Conservation (phyloP, 495 filamentous ascomycete species). For the Penicillium goetzii region DNA sequence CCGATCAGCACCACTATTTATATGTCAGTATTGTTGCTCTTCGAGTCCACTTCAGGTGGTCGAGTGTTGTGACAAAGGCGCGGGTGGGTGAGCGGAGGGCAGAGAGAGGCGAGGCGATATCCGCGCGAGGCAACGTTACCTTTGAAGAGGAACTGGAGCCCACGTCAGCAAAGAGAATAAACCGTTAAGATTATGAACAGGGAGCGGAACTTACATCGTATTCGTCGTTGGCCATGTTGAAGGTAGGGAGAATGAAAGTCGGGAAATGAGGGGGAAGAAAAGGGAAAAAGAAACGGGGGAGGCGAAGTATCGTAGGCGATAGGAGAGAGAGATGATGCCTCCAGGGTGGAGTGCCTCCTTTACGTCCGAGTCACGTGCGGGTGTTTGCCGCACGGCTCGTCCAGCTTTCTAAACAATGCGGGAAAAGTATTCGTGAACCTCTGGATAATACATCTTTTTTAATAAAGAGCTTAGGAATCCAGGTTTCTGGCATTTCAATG, state of each 20-base stretch:
- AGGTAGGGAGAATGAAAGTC: constrained; percentile 29
- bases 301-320: constrained; percentile 23
- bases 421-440: background rate
- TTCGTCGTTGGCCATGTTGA: constrained; percentile 97
- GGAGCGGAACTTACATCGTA: constrained; percentile 81
- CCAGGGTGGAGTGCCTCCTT: constrained; percentile 34
- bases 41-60: background rate
- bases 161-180: constrained; percentile 22
- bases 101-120: constrained; percentile 18
- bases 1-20: constrained; percentile 92
- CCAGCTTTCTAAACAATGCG: constrained; percentile 1
- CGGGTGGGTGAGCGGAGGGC: constrained; percentile 10
- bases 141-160: constrained; percentile 95
- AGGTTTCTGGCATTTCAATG: background rate
- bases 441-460: background rate
- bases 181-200: background rate
- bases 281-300: constrained; percentile 23
- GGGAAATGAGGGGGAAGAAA: constrained; percentile 19
- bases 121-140: constrained; percentile 59
- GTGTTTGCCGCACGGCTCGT: constrained; percentile 16
- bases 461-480: background rate
- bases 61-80: constrained; percentile 1
- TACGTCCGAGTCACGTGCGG: constrained; percentile 36
- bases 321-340: constrained; percentile 41
- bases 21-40: constrained; percentile 24